Conservation (phyloP, 805 yeast genomes). For the Wickerhamomyces alni region DNA sequence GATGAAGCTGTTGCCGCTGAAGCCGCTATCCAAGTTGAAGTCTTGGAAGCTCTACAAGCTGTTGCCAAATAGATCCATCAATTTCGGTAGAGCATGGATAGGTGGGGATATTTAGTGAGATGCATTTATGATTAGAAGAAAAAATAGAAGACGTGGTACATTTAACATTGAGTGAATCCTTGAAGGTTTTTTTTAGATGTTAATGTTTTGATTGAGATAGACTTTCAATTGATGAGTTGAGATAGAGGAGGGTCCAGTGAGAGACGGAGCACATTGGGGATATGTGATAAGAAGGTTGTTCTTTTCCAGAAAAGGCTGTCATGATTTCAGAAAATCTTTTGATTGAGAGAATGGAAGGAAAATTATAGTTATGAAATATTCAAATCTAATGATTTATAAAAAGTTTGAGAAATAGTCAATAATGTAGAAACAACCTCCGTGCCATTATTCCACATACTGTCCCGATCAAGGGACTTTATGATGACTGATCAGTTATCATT, state of each 20-base stretch:
- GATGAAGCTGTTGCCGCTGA: slow-evolving; percentile 90
- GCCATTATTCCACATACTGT: too few species aligned
- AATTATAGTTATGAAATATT: slow-evolving; percentile 1
- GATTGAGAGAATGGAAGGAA: neutral
- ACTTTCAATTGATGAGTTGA: neutral
- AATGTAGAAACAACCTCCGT: too few species aligned
- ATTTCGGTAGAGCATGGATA: too few species aligned
- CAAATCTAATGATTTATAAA: slow-evolving; percentile 1
- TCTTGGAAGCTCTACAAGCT: slow-evolving; percentile 86
- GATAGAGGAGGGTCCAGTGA: neutral
- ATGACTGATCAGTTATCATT: too few species aligned
- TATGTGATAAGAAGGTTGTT: neutral
- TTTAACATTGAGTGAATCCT: slow-evolving; percentile 1
- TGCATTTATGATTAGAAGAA: slow-evolving; percentile 1
- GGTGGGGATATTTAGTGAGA: neutral
- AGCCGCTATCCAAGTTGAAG: slow-evolving; percentile 94
- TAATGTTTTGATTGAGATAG: neutral
- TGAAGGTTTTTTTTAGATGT: neutral
- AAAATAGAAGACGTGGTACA: neutral
- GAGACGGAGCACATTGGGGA: neutral
- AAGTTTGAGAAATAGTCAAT: neutral
- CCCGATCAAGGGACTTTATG: too few species aligned
- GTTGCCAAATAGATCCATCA: slow-evolving; percentile 52
- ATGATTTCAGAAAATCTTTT: neutral
- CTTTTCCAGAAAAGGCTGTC: neutral